Base-by-base conservation (phyloP, 2,329 filamentous ascomycete species). In the Fusarium keratoplasticum region DNA sequence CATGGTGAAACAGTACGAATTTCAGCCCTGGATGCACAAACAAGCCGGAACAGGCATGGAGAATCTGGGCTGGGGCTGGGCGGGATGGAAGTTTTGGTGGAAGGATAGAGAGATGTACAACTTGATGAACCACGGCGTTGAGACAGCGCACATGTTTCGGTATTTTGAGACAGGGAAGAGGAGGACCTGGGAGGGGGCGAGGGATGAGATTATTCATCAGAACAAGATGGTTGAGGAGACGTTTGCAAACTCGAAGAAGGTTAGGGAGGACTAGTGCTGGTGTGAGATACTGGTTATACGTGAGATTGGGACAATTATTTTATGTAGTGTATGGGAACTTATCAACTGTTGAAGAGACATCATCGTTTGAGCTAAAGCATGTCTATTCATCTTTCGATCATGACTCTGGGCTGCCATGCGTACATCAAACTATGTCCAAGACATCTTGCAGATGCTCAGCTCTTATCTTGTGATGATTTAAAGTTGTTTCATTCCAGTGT, bases 51-150 rank as follows among this genome's bases (percentile, higher is more conserved):
- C 83, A 0, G 82, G 84, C 0, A 80, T 85, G 69, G 82, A 86
- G 67, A 82, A 83, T 13, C 64, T 87, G 2, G 82, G 83, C 0
- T 85, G 83, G 79, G 83, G 83, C 2, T 79, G 72, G 78, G 78
- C 79, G 18, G 84, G 83, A 0, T 86, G 85, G 85, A 76, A 78
- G 50, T 84, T 85, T 42, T 86, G 84, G 83, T 76, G 81, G 54
- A 70, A 71, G 47, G 81, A 86, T 44, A 78, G 78, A 31, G 76
- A 77, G 66, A 80, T 86, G 69, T 84, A 78, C 18, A 79, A 81
- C 13, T 40, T 85, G 38, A 79, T 85, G 74, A 82, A 83, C 64
- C 76, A 80, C 3, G 84, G 83, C 0, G 79, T 86, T 5, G 82
- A 84, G 73, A 85, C 83, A 6, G 81, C 83, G 5, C 81, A 84